A percentile compares a stretch with the other conserved stretches of the same genome.
These are phyloP conservation scores for Tolypocladium paradoxum DNA, from an alignment of 2,329 filamentous ascomycete genomes.

Conservation along the genomic window DNA sequence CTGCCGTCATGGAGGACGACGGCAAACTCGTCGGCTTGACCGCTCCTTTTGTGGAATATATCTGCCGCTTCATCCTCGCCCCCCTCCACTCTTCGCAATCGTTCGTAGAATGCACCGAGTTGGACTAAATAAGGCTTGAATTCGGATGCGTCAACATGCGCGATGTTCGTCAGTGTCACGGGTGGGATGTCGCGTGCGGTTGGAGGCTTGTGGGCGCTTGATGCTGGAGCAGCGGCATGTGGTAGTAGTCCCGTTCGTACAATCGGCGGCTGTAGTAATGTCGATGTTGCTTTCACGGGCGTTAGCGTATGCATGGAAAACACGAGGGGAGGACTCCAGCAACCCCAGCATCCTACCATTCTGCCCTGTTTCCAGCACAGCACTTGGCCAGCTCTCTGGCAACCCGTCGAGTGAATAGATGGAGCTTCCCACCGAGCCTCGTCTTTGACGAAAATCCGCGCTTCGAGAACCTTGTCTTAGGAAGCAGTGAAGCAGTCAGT, in stretches of 20 bases:
- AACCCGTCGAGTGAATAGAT: too few relatives aligned
- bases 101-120: constrained; percentile 80
- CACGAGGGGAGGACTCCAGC: too few relatives aligned
- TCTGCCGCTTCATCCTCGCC: constrained; percentile 50
- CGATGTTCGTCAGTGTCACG: constrained; percentile 81
- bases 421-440: too few relatives aligned
- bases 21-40: too few relatives aligned
- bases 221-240: constrained; percentile 57
- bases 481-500: too few relatives aligned
- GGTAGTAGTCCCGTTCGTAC: constrained; percentile 77
- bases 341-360: too few relatives aligned
- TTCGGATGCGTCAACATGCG: constrained; percentile 64
- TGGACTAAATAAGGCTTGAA: constrained; percentile 80
- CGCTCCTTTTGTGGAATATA: too few relatives aligned
- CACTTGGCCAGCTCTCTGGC: too few relatives aligned
- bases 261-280: constrained; percentile 79
- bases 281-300: constrained; percentile 62
- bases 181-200: constrained; percentile 86
- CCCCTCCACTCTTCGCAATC: constrained; percentile 73
- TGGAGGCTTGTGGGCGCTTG: constrained; percentile 70
- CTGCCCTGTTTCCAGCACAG: too few relatives aligned
- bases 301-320: not conserved
- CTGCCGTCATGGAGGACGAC: too few relatives aligned
- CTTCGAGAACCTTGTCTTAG: too few relatives aligned
- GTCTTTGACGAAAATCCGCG: too few relatives aligned